Evolutionary conservation across 495 filamentous ascomycete species (phyloP).

Genomic region (Chaetomium fimeti): DNA sequence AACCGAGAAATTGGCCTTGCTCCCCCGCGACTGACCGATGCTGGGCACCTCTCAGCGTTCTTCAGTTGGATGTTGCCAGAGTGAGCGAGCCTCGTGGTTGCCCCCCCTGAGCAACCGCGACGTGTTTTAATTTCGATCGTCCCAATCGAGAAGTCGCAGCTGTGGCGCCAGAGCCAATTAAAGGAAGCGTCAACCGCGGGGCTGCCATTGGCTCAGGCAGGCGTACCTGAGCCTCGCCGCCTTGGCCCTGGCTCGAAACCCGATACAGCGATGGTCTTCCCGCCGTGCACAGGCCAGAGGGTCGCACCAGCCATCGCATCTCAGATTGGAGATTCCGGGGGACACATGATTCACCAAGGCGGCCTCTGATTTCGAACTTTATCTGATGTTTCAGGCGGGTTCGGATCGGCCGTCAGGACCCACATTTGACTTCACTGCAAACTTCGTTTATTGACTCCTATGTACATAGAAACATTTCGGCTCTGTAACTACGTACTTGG

Average conservation of each 20-base stretch:
- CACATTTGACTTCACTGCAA: not conserved
- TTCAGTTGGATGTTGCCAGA: constrained; percentile 14
- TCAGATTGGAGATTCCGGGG: constrained; percentile 1
- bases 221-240: constrained; percentile 23
- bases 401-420: not conserved
- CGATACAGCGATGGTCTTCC: constrained; percentile 7
- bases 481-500: too few relatives aligned
- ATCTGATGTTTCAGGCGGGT: constrained; percentile 12
- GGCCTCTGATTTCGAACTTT: not conserved
- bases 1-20: constrained; percentile 11
- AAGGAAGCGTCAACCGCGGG: constrained; percentile 20
- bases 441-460: not conserved
- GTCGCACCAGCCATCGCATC: constrained; percentile 8
- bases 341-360: not conserved
- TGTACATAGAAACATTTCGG: too few relatives aligned
- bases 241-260: constrained; percentile 11
- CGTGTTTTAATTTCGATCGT: constrained; percentile 37
- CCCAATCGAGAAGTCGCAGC: constrained; percentile 30
- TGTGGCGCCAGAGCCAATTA: constrained; percentile 28
- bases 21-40: not conserved
- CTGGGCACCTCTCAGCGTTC: constrained; percentile 16
- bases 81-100: constrained; percentile 15
- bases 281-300: constrained; percentile 3
- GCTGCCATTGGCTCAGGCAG: constrained; percentile 29
- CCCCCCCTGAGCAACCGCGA: constrained; percentile 22